Base-by-base conservation (phyloP, 768 basidiomycete genomes). In the Tricholoma sp. region DNA sequence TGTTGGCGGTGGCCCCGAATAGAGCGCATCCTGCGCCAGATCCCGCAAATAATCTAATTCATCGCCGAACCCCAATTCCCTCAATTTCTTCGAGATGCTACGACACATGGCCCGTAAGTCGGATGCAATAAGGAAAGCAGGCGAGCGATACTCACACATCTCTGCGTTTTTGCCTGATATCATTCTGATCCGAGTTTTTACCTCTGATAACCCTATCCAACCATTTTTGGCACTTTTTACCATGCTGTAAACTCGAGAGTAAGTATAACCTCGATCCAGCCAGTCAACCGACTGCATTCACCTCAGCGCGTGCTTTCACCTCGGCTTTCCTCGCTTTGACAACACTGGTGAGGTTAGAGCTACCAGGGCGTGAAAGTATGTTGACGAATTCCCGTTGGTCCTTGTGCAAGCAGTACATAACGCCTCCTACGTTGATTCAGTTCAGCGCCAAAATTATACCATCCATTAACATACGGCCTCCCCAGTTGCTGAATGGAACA, bases 331-430 rank as follows among this genome's bases (percentile, higher is more conserved):
- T 61, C 16, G 47, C 54, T 45, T 63, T 60, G 31, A 67, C 61
- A 32, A 63, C 65, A 11, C 27, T 57, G 4, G 52, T 24, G 24
- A 16, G 50, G 43, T 65, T 59, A 39, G 45, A 55, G 8, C 51
- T 24, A n/a, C n/a, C n/a, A 18, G 51, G 50, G 9, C 52, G 31
- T 2, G 52, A 34, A 18, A 68, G 41, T 1, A 65, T 58, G 49
- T 61, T 52, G 19, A 64, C 19, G 50, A 72, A 68, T 1, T 43
- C 47, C 12, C 66, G 55, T 56, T 59, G 62, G 8, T 61, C 61
- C 14, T 41, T 52, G 12, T 57, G 55, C 2, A 64, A 57, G 47
- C 67, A 69, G 5, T 37, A 63, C 31, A 45, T 56, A 9, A 57
- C 52, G 5, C 34, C 56, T 46, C 55, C 57, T 37, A 37, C 11